phyloP scores from a whole-genome alignment of 805 yeast genomes.

The Torulaspora quercuum region DNA sequence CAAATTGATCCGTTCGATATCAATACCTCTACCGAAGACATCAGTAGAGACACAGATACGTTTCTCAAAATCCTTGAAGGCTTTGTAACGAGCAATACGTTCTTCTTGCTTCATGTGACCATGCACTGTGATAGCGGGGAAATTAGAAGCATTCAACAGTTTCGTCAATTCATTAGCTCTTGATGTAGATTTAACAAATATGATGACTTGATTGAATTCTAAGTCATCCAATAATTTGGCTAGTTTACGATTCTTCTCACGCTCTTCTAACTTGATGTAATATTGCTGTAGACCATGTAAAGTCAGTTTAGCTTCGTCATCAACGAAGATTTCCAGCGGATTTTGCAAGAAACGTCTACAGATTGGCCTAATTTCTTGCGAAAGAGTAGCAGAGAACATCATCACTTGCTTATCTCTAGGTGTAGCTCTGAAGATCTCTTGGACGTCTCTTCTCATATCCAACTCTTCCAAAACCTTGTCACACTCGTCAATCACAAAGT shows the following conservation, averaged over 20 bases:
- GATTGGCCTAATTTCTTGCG: slow-evolving; percentile 91
- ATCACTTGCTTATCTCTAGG: slow-evolving; percentile 98
- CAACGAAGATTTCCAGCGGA: slow-evolving; percentile 95
- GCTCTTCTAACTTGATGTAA: slow-evolving; percentile 83
- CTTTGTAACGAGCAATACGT: slow-evolving; percentile 94
- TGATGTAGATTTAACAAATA: slow-evolving; percentile 84
- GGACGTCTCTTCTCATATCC: slow-evolving; percentile 98
- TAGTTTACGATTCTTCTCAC: slow-evolving; percentile 88
- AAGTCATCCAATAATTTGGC: slow-evolving; percentile 89
- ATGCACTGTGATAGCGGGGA: slow-evolving; percentile 97
- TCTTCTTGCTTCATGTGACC: slow-evolving; percentile 95
- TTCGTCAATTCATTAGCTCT: slow-evolving; percentile 92
- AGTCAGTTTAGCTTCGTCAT: slow-evolving; percentile 95
- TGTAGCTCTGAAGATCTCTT: slow-evolving; percentile 94
- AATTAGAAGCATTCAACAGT: slow-evolving; percentile 83
- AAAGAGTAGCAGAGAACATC: slow-evolving; percentile 97
- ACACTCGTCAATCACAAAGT: slow-evolving; percentile 96
- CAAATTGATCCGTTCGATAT: slow-evolving; percentile 95
- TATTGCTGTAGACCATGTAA: slow-evolving; percentile 97
- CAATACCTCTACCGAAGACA: slow-evolving; percentile 99
- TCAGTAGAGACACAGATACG: slow-evolving; percentile 98
- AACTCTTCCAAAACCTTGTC: slow-evolving; percentile 90
- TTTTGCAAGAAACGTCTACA: slow-evolving; percentile 98
- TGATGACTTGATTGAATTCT: slow-evolving; percentile 97
- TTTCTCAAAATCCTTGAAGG: slow-evolving; percentile 96